Evolutionary conservation across 495 filamentous ascomycete species (phyloP), one percentile per base, ranked within the genome.

Genomic region (Aspergillus wentii): DNA sequence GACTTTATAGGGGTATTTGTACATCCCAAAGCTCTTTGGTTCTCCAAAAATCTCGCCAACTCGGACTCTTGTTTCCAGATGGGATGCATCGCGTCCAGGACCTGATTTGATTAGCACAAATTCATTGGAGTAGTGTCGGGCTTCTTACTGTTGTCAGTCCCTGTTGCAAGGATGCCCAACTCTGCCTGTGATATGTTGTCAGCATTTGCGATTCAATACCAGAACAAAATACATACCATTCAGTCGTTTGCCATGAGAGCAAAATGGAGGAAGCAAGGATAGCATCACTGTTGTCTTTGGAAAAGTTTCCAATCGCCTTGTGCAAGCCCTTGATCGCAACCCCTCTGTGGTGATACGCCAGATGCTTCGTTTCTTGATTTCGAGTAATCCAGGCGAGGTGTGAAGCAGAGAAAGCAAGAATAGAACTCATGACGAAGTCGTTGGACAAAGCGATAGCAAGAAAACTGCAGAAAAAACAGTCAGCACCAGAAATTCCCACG

Each of bases 191-290:
- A n/a, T n/a, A 44, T 35, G 41, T 51, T 65, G 32, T 64, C 37
- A 63, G 62, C 49, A 42, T 41, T 30, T 23, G 17, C 48, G 40
- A 56, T 51, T 30, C 52, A 40, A 38, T 44, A 52, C 41, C 59
- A 25, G 54, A 59, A 63, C 28, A 38, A 23, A 37, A 41, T 51
- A 72, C 87, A 74, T 71, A 95, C 92, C 89, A 96, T 66, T 97
- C 92, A 46, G 82, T 88, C 41, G 86, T 85, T 66, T 97, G 92
- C 94, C 94, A 98, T 30, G 91, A 91, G 30, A 98, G 71, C 33
- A 97, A 73, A 22, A 95, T 80, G 9, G 90, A 97, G 17, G 92
- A 87, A 35, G 90, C 92, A 19, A 98, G 74, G 39, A 95, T 82
- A 23, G 91, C 87, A 64, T 98, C 91, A 10, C 86, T 88, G 49